Percentiles rank a stretch among this genome's conserved stretches.
These are phyloP conservation scores for Nemania bipapillata DNA, from an alignment of 2,329 filamentous ascomycete genomes.

Conservation along the genomic window DNA sequence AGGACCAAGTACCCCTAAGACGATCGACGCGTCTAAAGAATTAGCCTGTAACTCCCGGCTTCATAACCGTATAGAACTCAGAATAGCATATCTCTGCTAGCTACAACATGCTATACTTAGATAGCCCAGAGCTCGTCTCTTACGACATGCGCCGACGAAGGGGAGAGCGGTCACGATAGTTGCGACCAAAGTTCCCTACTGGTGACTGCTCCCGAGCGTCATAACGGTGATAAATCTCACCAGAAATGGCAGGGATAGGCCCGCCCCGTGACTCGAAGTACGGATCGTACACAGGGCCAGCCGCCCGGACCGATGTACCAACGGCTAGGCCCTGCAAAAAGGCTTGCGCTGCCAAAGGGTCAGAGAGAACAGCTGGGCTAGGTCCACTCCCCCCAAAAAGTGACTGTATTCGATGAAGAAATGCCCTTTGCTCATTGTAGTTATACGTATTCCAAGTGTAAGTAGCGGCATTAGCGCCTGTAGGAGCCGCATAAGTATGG, in stretches of 20 bases:
- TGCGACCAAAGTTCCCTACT: background rate
- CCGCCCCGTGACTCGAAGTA: slow-evolving; percentile 27
- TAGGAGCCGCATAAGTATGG: slow-evolving; percentile 13
- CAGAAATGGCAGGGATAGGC: slow-evolving; percentile 2
- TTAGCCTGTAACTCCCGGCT: background rate
- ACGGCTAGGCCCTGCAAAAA: slow-evolving; percentile 48
- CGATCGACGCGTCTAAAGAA: slow-evolving; percentile 1
- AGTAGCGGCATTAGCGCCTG: slow-evolving; percentile 12
- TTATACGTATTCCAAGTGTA: slow-evolving; percentile 15
- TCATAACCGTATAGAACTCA: background rate
- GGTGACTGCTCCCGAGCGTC: slow-evolving; percentile 40
- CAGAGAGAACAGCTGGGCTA: slow-evolving; percentile 36
- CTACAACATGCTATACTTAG: background rate
- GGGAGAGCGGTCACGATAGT: slow-evolving; percentile 38
- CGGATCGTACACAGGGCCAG: slow-evolving; percentile 21
- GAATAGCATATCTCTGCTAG: background rate
- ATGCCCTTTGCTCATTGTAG: slow-evolving; percentile 32
- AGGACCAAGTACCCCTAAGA: slow-evolving; percentile 4
- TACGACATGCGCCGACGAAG: slow-evolving; percentile 10
- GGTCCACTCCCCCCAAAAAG: slow-evolving; percentile 39
- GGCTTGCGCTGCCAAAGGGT: slow-evolving; percentile 44
- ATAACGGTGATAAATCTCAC: slow-evolving; percentile 25
- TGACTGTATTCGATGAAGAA: slow-evolving; percentile 40
- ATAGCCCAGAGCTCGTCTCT: slow-evolving; percentile 2
- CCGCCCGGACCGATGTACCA: slow-evolving; percentile 33